Evolutionary conservation across 805 yeast species (phyloP).

Genomic region (Ogataea zsoltii): DNA sequence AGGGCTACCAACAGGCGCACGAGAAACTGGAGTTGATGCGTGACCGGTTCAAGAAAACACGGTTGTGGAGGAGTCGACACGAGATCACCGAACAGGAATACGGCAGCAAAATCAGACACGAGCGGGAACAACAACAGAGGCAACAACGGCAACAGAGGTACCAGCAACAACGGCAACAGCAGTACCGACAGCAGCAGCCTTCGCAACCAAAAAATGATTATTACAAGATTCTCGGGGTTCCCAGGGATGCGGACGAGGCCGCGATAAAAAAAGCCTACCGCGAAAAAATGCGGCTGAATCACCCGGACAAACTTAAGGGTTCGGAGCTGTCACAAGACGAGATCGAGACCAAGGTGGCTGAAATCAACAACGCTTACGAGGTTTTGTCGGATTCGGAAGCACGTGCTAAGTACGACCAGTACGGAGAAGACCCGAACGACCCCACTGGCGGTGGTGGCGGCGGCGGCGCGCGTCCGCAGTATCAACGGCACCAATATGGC

Average conservation of each 20-base stretch:
- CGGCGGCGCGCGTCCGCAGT: too few species aligned
- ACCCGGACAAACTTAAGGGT: slow-evolving; percentile 83
- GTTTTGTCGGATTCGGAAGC: slow-evolving; percentile 67
- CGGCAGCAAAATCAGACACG: slow-evolving; percentile 24
- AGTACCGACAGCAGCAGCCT: slow-evolving; percentile 39
- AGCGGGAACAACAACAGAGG: slow-evolving; percentile 34
- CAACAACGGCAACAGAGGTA: slow-evolving; percentile 46
- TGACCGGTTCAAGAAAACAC: slow-evolving; percentile 40
- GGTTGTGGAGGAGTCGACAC: slow-evolving; percentile 37
- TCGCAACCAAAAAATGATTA: slow-evolving; percentile 53
- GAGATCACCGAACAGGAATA: slow-evolving; percentile 18
- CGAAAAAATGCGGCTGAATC: slow-evolving; percentile 73
- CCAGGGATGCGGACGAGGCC: slow-evolving; percentile 63
- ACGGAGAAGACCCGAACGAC: slow-evolving; percentile 29
- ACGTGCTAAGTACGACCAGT: slow-evolving; percentile 61
- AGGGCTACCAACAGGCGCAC: slow-evolving; percentile 40
- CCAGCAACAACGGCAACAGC: slow-evolving; percentile 48
- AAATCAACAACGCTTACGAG: slow-evolving; percentile 91
- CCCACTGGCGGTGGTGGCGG: slow-evolving; percentile 10
- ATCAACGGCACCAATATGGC: background rate
- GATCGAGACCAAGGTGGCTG: slow-evolving; percentile 84
- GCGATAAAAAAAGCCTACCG: slow-evolving; percentile 83
- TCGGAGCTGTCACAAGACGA: slow-evolving; percentile 65
- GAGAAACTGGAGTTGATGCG: slow-evolving; percentile 37
- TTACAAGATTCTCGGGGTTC: slow-evolving; percentile 73